Percentiles rank a stretch among this genome's conserved stretches.
Evolutionary conservation across 2,329 filamentous ascomycete genomes (phyloP).

Genomic region (Alternaria angustiovoidea): DNA sequence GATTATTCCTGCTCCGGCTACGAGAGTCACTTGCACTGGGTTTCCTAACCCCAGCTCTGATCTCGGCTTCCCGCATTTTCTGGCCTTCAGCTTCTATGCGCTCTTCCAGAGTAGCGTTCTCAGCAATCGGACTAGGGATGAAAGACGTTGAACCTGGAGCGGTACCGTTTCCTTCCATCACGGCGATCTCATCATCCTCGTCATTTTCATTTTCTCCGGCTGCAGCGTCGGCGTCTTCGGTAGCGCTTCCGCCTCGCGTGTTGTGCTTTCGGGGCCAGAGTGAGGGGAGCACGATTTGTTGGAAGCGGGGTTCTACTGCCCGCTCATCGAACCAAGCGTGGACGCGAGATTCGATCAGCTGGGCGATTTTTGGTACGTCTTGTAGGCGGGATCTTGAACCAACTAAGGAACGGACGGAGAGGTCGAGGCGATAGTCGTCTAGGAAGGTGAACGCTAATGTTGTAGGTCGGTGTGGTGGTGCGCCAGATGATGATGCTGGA

Average conservation of each 20-base stretch:
- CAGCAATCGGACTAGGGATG: conserved; percentile 15
- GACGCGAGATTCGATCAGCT: conserved; percentile 79
- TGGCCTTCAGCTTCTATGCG: conserved; percentile 48
- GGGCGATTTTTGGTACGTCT: conserved; percentile 88
- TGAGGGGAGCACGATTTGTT: conserved; percentile 83
- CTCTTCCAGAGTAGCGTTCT: conserved; percentile 37
- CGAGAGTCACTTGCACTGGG: conserved; percentile 4
- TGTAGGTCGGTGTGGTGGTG: conserved; percentile 64
- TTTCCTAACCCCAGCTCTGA: conserved; percentile 41
- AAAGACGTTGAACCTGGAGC: conserved; percentile 16
- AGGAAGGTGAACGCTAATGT: conserved; percentile 95
- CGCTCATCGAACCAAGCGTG: conserved; percentile 90
- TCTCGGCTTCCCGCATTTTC: conserved; percentile 49
- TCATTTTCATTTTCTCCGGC: conserved; percentile 50
- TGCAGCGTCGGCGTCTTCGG: conserved; percentile 46
- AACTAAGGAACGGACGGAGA: conserved; percentile 80
- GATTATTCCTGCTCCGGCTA: conserved; percentile 14
- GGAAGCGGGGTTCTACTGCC: conserved; percentile 84
- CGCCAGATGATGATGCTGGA: conserved; percentile 34
- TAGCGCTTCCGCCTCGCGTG: conserved; percentile 76
- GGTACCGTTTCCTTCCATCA: conserved; percentile 20
- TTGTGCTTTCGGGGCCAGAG: conserved; percentile 87
- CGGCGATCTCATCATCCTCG: conserved; percentile 21
- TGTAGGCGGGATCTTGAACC: conserved; percentile 81
- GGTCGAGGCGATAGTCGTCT: conserved; percentile 84